These are phyloP conservation scores for Chenopodium album DNA, from an alignment of 148 eudicot genomes.

Conservation along the genomic window DNA sequence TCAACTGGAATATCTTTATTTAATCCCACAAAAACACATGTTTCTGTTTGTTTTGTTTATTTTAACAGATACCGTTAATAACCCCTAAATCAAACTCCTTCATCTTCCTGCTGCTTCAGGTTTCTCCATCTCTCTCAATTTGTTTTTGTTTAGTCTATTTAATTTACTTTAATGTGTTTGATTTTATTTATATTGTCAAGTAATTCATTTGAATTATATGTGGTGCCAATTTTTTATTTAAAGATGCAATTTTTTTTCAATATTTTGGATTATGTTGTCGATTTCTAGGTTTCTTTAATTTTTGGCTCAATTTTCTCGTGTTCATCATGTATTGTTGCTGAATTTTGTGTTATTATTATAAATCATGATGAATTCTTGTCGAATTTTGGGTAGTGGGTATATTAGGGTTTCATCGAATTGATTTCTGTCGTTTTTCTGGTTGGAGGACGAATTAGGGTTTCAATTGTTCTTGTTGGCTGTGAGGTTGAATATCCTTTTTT, in stretches of 20 bases:
- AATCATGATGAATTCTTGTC: background rate
- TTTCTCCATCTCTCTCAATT: background rate
- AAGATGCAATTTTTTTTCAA: too few species aligned
- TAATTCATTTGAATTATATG: too few species aligned
- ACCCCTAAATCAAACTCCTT: background rate
- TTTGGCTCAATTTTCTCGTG: too few species aligned
- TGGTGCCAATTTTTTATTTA: too few species aligned
- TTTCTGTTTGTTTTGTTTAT: too few species aligned
- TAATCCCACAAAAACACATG: too few species aligned
- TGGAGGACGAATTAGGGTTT: background rate
- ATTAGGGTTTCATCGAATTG: background rate
- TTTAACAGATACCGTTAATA: background rate
- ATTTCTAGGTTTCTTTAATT: too few species aligned
- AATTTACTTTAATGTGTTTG: too few species aligned
- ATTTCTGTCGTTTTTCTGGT: background rate
- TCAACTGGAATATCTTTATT: background rate
- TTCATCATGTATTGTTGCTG: background rate
- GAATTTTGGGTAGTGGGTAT: background rate
- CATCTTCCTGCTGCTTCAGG: background rate
- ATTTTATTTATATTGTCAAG: too few species aligned
- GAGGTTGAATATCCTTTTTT: background rate
- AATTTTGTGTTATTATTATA: too few species aligned
- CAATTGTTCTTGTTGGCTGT: background rate
- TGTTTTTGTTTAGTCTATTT: background rate
- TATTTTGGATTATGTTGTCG: too few species aligned